A percentile compares a stretch with the other conserved stretches of the same genome.
Conservation (phyloP, 768 basidiomycete species). For the Kwoniella dejecticola region DNA sequence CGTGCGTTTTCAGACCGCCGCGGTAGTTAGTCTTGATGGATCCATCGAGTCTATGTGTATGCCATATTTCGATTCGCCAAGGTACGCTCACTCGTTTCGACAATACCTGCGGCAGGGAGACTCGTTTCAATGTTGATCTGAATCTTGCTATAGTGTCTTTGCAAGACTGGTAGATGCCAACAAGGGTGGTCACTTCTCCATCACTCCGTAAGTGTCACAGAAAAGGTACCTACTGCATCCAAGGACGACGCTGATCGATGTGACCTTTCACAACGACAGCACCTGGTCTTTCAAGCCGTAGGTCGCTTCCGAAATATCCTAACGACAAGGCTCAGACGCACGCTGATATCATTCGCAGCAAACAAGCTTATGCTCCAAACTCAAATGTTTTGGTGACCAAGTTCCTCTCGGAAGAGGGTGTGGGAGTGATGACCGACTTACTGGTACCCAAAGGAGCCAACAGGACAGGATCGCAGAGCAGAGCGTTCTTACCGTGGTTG, state of each 20-base stretch:
- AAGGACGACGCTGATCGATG: no score
- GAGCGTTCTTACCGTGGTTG: conserved; percentile 47
- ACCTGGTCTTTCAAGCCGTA: conserved; percentile 59
- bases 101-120: background rate
- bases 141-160: conserved; percentile 61
- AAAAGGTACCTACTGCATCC: conserved; percentile 62
- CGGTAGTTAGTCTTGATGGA: conserved; percentile 57
- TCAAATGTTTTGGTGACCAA: conserved; percentile 80
- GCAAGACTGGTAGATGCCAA: conserved; percentile 62
- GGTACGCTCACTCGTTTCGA: conserved; percentile 50
- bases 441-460: conserved; percentile 52
- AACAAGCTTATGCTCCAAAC: conserved; percentile 53
- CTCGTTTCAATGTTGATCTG: background rate
- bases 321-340: background rate
- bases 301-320: conserved; percentile 25
- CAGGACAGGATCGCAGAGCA: conserved; percentile 27
- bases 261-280: no score
- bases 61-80: conserved; percentile 91
- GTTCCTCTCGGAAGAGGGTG: conserved; percentile 86
- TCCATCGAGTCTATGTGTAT: conserved; percentile 82
- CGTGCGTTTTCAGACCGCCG: conserved; percentile 42
- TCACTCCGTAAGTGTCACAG: conserved; percentile 57
- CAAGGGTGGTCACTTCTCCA: conserved; percentile 86
- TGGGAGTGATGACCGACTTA: conserved; percentile 76
- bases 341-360: conserved; percentile 12